These are phyloP conservation scores for Mortierella sp. DNA, from an alignment of 371 early-diverging fungal genomes.

Conservation along the genomic window DNA sequence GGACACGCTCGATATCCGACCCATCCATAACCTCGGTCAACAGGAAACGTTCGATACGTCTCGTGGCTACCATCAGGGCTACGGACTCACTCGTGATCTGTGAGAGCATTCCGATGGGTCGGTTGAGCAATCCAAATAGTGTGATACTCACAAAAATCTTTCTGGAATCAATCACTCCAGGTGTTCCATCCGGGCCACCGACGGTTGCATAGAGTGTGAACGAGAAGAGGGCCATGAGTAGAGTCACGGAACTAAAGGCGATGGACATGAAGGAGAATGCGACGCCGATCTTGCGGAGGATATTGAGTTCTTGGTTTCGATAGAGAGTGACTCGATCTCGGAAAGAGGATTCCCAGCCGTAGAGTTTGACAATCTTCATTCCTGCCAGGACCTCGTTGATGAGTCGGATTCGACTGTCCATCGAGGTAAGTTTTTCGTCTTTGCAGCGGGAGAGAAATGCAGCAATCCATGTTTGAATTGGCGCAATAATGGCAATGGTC, in stretches of 20 bases:
- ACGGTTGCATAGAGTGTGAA: conserved; percentile 37
- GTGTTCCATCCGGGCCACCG: conserved; percentile 30
- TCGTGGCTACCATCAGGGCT: conserved; percentile 19
- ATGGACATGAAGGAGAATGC: conserved; percentile 39
- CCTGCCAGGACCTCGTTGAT: conserved; percentile 55
- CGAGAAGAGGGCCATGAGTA: conserved; percentile 37
- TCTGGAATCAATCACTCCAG: conserved; percentile 30
- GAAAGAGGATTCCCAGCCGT: conserved; percentile 32
- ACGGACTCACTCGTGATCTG: conserved; percentile 23
- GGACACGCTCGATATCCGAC: conserved; percentile 53
- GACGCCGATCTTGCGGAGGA: conserved; percentile 71
- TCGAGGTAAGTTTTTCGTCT: too few species aligned
- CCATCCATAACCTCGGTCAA: conserved; percentile 76
- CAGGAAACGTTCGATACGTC: conserved; percentile 79
- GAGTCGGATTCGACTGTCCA: conserved; percentile 36
- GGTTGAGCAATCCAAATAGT: conserved; percentile 88
- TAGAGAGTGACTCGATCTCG: conserved; percentile 16
- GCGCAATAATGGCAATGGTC: conserved; percentile 20
- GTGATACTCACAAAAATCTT: conserved; percentile 89
- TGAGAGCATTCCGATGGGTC: conserved; percentile 65
- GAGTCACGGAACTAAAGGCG: conserved; percentile 35
- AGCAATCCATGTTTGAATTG: conserved; percentile 31
- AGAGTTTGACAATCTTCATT: conserved; percentile 69
- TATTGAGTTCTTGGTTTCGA: conserved; percentile 59
- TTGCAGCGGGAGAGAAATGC: conserved; percentile 10